Base-by-base conservation (phyloP, 176 grass and related monocot species). In the Chrysopogon serrulatus region DNA sequence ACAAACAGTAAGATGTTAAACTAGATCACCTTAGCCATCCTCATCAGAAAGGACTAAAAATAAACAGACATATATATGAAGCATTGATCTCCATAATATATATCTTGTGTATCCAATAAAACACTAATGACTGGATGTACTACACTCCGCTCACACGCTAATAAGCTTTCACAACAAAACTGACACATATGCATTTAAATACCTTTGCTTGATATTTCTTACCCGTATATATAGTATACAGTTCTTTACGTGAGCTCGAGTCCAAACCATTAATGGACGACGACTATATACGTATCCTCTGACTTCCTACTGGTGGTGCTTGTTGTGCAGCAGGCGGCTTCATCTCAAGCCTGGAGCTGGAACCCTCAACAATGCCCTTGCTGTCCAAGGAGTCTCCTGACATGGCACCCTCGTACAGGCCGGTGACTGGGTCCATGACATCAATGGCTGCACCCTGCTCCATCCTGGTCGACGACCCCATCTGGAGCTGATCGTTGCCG, bases 271-370 rank as follows among this genome's bases (percentile, higher is more conserved):
- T 88, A 32, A n/a, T n/a, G n/a, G n/a, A n/a, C n/a, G n/a, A 26
- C n/a, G 81, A 77, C 59, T 87, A 76, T 76, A 76, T 59, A 18
- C 57, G 87, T 8, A 91, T 83, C 77, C 89, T 88, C 71, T 92
- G 91, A 60, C 87, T 86, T 44, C 82, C 63, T 64, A 91, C 69
- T 44, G 88, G 79, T 47, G 87, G 81, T 54, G 86, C 85, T 86
- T 90, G 86, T 28, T 86, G 88, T 53, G 89, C 33, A 13, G 67
- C 88, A 63, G 95, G 86, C 8, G 83, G 65, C 71, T 74, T 91
- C 73, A 86, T 90, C 54, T 94, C 86, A 11, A 84, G 85, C 86
- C 94, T 99, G n/a, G 84, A 85, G 74, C 57, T 81, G 14, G 73
- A 76, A 65, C 83, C 62, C 3, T 93, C 77, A 3, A 87, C 77